These are phyloP conservation scores for Prunus armeniaca DNA, from an alignment of 306 rosid species.

Conservation along the genomic window DNA sequence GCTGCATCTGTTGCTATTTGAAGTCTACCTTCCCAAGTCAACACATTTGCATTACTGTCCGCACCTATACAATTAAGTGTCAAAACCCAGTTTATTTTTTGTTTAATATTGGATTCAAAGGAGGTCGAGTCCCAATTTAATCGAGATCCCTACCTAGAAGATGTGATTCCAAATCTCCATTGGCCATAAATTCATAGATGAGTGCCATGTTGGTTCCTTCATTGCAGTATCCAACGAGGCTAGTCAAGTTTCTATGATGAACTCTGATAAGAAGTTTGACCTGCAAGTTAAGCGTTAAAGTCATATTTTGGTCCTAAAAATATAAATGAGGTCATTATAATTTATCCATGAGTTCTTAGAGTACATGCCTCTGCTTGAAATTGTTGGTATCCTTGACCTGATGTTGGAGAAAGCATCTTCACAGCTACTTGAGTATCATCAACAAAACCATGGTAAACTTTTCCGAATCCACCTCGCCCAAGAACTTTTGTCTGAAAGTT, in stretches of 20 bases:
- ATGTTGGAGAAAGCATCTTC: conserved; percentile 45
- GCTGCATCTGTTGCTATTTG: conserved; percentile 33
- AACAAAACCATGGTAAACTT: conserved; percentile 40
- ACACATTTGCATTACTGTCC: background rate
- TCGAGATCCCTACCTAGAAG: conserved; percentile 28
- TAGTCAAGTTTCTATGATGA: conserved; percentile 50
- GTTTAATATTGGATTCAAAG: background rate
- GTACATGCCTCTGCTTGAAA: conserved; percentile 54
- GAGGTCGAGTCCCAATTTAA: too few relatives aligned
- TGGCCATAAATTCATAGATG: conserved; percentile 40
- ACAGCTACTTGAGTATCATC: conserved; percentile 52
- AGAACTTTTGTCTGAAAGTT: conserved; percentile 21
- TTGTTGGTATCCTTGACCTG: conserved; percentile 43
- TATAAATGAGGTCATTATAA: background rate
- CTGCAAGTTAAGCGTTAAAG: conserved; percentile 19
- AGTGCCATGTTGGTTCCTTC: conserved; percentile 35
- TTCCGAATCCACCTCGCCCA: conserved; percentile 59
- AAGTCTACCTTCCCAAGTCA: conserved; percentile 33
- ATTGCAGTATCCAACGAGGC: conserved; percentile 35
- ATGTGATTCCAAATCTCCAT: conserved; percentile 32
- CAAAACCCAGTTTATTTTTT: background rate
- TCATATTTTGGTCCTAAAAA: background rate
- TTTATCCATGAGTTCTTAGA: background rate
- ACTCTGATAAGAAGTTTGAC: conserved; percentile 40
- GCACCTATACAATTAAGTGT: background rate